phyloP scores from a whole-genome alignment of 1,139 yeast species.

The Geotrichum candidum region DNA sequence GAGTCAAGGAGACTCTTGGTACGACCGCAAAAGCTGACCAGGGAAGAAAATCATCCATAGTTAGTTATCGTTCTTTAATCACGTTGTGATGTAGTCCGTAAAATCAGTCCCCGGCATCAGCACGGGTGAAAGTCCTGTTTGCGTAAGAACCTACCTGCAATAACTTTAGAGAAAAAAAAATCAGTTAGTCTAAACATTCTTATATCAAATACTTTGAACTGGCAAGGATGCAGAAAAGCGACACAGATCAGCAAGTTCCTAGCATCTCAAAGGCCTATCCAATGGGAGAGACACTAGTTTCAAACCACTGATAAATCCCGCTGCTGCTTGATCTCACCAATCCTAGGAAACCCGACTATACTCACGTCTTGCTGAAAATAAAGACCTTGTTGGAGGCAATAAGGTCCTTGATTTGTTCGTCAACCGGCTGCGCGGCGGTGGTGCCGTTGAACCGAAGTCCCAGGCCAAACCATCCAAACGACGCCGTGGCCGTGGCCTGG shows the following conservation, averaged over 20 bases:
- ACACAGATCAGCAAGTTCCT: not conserved
- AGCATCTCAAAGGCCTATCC: not conserved
- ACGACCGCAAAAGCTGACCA: slow-evolving; percentile 12
- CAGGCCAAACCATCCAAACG: not conserved
- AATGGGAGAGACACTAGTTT: not conserved
- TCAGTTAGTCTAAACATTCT: not conserved
- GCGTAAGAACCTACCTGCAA: slow-evolving; percentile 7
- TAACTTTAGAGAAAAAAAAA: not conserved
- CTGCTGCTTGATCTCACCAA: too few relatives aligned
- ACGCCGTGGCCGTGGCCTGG: not conserved
- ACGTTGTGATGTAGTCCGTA: not conserved
- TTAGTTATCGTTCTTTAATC: not conserved
- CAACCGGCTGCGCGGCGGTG: slow-evolving; percentile 1
- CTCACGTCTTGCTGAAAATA: slow-evolving; percentile 71
- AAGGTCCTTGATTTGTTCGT: slow-evolving; percentile 52
- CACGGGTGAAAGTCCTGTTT: not conserved
- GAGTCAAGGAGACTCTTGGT: slow-evolving; percentile 13
- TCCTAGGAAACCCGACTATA: not conserved
- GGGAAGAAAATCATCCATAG: not conserved
- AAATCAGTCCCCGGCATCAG: not conserved
- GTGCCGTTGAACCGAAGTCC: not conserved
- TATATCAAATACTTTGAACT: not conserved
- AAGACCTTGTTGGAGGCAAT: slow-evolving; percentile 66
- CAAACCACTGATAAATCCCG: not conserved
- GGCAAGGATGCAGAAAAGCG: not conserved